phyloP scores from a whole-genome alignment of 2,329 filamentous ascomycete genomes.

The Cytospora piceicola region DNA sequence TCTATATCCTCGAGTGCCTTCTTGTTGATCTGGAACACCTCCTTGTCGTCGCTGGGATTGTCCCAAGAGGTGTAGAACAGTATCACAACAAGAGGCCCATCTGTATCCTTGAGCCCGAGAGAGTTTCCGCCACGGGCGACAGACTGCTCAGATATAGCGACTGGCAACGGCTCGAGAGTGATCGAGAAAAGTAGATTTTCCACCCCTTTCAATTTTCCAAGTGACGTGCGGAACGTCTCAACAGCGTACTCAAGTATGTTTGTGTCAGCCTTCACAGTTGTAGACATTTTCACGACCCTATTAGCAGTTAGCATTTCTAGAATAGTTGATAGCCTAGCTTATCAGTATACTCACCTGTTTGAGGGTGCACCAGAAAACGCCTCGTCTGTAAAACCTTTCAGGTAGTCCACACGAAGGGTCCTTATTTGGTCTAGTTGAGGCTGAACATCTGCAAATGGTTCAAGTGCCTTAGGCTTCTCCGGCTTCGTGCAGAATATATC shows the following conservation, averaged over 20 bases:
- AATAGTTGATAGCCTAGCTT: not conserved
- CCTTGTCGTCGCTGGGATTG: not conserved
- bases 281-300: not conserved
- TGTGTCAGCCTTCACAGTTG: not conserved
- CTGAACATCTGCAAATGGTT: slow-evolving; percentile 31
- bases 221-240: not conserved
- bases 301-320: not conserved
- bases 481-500: slow-evolving; percentile 28
- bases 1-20: not conserved
- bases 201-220: not conserved
- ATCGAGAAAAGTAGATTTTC: not conserved
- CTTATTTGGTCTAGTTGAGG: slow-evolving; percentile 32
- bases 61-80: not conserved
- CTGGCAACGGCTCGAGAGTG: not conserved
- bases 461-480: slow-evolving; percentile 29
- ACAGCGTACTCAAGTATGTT: not conserved
- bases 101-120: not conserved
- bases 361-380: slow-evolving; percentile 25
- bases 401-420: slow-evolving; percentile 25
- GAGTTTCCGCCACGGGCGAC: not conserved
- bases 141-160: not conserved
- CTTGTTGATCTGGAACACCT: not conserved
- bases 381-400: slow-evolving; percentile 30
- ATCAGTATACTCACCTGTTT: slow-evolving; percentile 12
- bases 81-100: not conserved